Percentiles rank a stretch among this genome's conserved stretches.
Conservation (phyloP, 768 basidiomycete species). For the Mycena leptocephala region DNA sequence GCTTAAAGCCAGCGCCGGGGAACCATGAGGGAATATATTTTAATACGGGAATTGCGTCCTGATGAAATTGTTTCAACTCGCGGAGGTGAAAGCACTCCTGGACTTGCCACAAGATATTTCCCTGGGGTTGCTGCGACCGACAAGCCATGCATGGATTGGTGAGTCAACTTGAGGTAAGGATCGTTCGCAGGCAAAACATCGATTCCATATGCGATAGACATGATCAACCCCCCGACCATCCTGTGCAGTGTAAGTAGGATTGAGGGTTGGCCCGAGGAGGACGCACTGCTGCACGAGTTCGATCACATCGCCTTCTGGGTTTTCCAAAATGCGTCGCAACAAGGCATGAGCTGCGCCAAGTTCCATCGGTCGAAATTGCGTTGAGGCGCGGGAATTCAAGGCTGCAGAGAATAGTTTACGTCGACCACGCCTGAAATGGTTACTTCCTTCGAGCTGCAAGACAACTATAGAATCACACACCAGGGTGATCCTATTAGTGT, state of each 20-base stretch:
- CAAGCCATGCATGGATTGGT: slow-evolving; percentile 42
- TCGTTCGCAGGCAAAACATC: slow-evolving; percentile 46
- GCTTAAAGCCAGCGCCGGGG: slow-evolving; percentile 64
- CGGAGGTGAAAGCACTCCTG: neutral
- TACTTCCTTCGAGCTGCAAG: neutral
- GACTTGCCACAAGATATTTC: slow-evolving; percentile 49
- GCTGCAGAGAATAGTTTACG: neutral
- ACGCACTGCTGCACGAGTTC: slow-evolving; percentile 10
- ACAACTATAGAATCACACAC: neutral
- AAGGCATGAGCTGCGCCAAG: slow-evolving; percentile 20
- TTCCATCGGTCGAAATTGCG: slow-evolving; percentile 8
- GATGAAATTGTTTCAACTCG: neutral
- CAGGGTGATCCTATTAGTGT: neutral
- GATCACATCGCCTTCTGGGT: slow-evolving; percentile 4
- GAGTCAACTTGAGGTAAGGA: slow-evolving; percentile 47
- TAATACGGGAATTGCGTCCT: slow-evolving; percentile 41
- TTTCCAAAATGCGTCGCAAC: slow-evolving; percentile 19
- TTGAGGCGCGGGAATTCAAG: neutral
- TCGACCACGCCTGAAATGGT: neutral
- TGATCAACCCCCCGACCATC: slow-evolving; percentile 45
- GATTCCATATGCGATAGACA: slow-evolving; percentile 51
- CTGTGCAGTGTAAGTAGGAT: neutral
- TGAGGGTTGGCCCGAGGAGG: neutral
- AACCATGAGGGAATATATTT: slow-evolving; percentile 63
- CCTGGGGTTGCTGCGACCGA: slow-evolving; percentile 41